Evolutionary conservation across 179 eudicot genomes (phyloP), one percentile per base, ranked within the genome.

Genomic region (Spergularia azorica): DNA sequence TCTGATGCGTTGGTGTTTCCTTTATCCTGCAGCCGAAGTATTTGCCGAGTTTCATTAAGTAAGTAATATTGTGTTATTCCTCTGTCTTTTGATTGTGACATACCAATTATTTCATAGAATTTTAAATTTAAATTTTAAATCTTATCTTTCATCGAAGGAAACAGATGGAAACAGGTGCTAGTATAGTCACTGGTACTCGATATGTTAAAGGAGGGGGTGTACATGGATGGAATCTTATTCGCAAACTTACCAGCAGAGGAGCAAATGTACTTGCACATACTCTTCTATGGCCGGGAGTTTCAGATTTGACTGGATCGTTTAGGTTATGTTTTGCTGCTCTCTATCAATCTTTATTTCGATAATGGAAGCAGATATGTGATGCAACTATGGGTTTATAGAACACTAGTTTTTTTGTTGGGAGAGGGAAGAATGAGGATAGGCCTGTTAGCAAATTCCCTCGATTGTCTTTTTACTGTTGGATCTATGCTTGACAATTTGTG

Each of bases 221-320:
- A 41, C 97, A 95, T 73, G 98, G 98, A 39, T 95, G 98, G 98
- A 95, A 89, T 81, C 92, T 95, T 39, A 90, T 93, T 97, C 97
- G 97, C 75, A 95, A 95, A 80, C 83, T 95, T 83, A 95, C 97
- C 16, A 95, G 98, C 86, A 90, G 98, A 72, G 98, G 97, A 81
- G 97, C 98, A 13, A 95, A 95, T 85, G 98, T 93, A 67, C 96
- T 95, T 78, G 98, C 98, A 52, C 95, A 95, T 8, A 95, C 97
- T 58, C 85, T 95, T 81, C 97, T 95, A 68, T 93, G 97, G 98
- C 98, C 98, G 1, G 97, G 97, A 79, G 98, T 91, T 72, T 95
- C 98, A 15, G 98, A 95, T 83, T 87, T 95, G 80, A 93, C 98
- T 80, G 98, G 97, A 72, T 93, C 97, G 68, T 95, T 95, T 81